Conservation (phyloP, 1,139 yeast genomes). For the Magnusiomyces sp. region DNA sequence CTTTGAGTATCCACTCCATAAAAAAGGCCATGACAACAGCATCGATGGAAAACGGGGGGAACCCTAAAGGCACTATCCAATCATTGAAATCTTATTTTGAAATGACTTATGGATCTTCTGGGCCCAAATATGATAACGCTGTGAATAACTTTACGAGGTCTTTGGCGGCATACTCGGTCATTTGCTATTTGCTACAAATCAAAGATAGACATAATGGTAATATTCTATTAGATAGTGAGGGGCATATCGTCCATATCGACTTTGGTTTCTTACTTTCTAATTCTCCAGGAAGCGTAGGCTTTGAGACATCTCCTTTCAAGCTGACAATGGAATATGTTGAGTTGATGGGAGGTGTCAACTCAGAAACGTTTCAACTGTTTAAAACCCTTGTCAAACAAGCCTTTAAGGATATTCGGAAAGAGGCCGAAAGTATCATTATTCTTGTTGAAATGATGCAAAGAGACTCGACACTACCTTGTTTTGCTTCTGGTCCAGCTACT, state of each 20-base stretch:
- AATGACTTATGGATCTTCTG: slow-evolving; percentile 21
- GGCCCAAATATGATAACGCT: slow-evolving; percentile 48
- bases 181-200: slow-evolving; percentile 81
- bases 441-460: slow-evolving; percentile 91
- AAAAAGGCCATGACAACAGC: slow-evolving; percentile 76
- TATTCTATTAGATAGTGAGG: slow-evolving; percentile 87
- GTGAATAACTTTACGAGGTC: slow-evolving; percentile 78
- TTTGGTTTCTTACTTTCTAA: slow-evolving; percentile 89
- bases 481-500: slow-evolving; percentile 78
- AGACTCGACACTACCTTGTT: slow-evolving; percentile 85
- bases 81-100: slow-evolving; percentile 69
- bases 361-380: slow-evolving; percentile 51
- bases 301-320: slow-evolving; percentile 96
- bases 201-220: slow-evolving; percentile 97
- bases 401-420: slow-evolving; percentile 60
- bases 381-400: slow-evolving; percentile 57
- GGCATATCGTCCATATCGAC: slow-evolving; percentile 92
- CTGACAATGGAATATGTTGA: slow-evolving; percentile 83
- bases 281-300: slow-evolving; percentile 93
- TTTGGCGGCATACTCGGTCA: slow-evolving; percentile 79
- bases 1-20: slow-evolving; percentile 85
- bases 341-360: slow-evolving; percentile 67
- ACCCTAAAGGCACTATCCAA: slow-evolving; percentile 59
- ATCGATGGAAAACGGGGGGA: slow-evolving; percentile 24
- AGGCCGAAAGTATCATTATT: slow-evolving; percentile 63